Conservation (phyloP, 371 early-diverging fungal genomes). For the Massospora cicadina region DNA sequence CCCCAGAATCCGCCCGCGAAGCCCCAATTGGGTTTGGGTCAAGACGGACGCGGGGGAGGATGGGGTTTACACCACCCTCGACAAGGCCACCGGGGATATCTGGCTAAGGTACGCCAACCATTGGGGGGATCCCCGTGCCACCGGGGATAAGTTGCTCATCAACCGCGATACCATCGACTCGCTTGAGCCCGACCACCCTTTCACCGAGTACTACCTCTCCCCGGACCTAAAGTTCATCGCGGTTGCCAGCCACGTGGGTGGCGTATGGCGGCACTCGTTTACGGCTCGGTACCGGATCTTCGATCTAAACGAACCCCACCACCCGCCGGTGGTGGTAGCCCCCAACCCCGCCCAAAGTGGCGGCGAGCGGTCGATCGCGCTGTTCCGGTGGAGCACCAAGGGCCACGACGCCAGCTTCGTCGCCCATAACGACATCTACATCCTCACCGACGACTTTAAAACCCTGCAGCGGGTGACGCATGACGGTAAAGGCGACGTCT, state of each 20-base stretch:
- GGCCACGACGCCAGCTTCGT: conserved; percentile 32
- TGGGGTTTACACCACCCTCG: conserved; percentile 4
- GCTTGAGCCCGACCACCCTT: background rate
- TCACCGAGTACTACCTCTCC: background rate
- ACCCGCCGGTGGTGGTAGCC: background rate
- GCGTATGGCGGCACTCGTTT: conserved; percentile 3
- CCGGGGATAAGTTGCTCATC: background rate
- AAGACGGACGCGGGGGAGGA: background rate
- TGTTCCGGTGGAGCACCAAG: conserved; percentile 8
- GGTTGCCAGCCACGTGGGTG: background rate
- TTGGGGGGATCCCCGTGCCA: background rate
- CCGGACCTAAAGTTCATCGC: conserved; percentile 8
- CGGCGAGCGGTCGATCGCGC: background rate
- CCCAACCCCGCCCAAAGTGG: background rate
- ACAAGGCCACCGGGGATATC: background rate
- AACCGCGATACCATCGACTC: background rate
- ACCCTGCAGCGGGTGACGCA: conserved; percentile 53
- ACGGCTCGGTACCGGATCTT: conserved; percentile 2
- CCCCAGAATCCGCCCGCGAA: background rate
- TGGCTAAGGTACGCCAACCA: background rate
- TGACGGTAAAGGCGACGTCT: conserved; percentile 65
- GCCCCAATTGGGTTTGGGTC: background rate
- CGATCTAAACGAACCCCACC: background rate
- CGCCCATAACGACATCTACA: conserved; percentile 67
- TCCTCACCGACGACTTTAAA: conserved; percentile 35